These are phyloP conservation scores for Pelagomonas calceolata DNA, from an alignment of 108 stramenopile genomes.

Conservation along the genomic window DNA sequence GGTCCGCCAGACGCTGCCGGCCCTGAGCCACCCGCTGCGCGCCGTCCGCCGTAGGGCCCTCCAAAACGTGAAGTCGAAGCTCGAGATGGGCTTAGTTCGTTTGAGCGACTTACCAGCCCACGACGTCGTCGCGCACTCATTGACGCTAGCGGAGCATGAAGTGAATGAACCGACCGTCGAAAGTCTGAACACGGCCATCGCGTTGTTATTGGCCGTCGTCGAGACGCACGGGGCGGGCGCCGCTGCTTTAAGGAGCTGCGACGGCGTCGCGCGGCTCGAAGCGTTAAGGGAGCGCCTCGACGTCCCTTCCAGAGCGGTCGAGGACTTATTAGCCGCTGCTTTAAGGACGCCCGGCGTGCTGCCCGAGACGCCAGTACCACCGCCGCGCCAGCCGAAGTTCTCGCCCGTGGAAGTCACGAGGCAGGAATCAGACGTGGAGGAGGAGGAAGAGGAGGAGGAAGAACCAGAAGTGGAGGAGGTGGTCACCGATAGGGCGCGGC, in stretches of 20 bases:
- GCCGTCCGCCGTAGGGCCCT: no score
- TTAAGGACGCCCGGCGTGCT: background rate
- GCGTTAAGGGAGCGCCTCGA: background rate
- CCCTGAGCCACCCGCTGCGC: no score
- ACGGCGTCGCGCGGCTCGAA: background rate
- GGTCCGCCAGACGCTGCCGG: no score
- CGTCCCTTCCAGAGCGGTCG: background rate
- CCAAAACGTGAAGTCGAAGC: background rate
- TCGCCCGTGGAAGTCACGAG: background rate
- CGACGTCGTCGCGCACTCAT: background rate
- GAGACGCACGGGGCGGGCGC: no score
- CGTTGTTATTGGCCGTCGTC: no score
- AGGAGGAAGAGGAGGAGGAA: background rate
- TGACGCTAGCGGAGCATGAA: background rate
- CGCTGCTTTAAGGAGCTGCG: background rate
- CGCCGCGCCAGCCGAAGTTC: no score
- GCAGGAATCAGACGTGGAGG: background rate
- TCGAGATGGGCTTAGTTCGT: background rate
- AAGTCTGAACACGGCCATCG: no score
- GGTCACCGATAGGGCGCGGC: background rate
- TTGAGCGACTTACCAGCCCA: background rate
- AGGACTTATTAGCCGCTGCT: background rate
- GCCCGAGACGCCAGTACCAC: background rate
- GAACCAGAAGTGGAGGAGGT: background rate
- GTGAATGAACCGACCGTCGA: no score